Evolutionary conservation across 176 grass and related monocot species (phyloP).

Genomic region (Carex scoparia): DNA sequence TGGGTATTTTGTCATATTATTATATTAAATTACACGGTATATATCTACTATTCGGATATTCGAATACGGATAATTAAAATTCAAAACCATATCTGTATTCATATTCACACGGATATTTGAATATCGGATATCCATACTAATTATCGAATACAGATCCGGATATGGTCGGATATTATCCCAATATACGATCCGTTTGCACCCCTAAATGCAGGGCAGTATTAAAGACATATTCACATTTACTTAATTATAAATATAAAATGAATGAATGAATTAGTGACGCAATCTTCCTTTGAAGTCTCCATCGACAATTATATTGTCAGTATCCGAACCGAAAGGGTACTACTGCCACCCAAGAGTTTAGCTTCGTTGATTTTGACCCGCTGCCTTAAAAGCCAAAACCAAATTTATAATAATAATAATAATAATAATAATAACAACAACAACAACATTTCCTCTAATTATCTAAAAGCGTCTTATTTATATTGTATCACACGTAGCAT

Average conservation of each 20-base stretch:
- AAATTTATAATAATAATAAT: not conserved
- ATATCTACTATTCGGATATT: too few relatives aligned
- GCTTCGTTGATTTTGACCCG: slow-evolving; percentile 18
- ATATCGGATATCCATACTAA: too few relatives aligned
- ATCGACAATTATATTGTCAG: slow-evolving; percentile 18
- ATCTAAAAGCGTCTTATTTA: not conserved
- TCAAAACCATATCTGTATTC: too few relatives aligned
- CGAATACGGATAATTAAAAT: too few relatives aligned
- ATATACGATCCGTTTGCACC: too few relatives aligned
- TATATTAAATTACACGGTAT: too few relatives aligned
- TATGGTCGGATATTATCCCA: too few relatives aligned
- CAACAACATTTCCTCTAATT: not conserved
- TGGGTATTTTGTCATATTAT: too few relatives aligned
- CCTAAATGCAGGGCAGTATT: not conserved
- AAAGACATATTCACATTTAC: not conserved
- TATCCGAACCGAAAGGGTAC: slow-evolving; percentile 8
- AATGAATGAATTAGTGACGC: not conserved
- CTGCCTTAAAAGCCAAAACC: slow-evolving; percentile 14
- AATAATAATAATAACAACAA: too few relatives aligned
- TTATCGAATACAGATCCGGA: too few relatives aligned
- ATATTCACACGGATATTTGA: too few relatives aligned
- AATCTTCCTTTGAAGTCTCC: not conserved
- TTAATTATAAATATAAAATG: too few relatives aligned
- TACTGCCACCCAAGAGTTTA: slow-evolving; percentile 1
- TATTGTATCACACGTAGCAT: not conserved